phyloP scores from a whole-genome alignment of 495 filamentous ascomycete species.

The Hyaloscypha finlandica region DNA sequence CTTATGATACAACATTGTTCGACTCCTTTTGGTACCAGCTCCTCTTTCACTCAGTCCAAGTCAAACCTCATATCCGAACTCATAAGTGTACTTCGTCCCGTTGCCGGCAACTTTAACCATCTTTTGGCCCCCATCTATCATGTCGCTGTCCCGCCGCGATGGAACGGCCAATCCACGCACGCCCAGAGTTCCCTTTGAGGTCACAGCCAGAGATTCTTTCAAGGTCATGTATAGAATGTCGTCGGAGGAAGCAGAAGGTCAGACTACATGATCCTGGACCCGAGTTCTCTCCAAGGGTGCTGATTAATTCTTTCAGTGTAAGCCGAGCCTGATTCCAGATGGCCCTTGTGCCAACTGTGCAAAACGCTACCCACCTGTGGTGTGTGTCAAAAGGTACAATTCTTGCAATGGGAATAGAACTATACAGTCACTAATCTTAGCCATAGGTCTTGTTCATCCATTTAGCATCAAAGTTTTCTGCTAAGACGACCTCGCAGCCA shows the following conservation, averaged over 20 bases:
- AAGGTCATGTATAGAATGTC: neutral
- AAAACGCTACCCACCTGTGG: conserved; percentile 6
- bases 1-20: neutral
- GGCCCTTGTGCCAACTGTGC: neutral
- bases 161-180: neutral
- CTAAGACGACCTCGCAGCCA: neutral
- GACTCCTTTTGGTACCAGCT: neutral
- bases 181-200: neutral
- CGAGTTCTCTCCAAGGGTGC: neutral
- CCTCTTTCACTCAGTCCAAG: neutral
- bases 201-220: too few species aligned
- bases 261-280: neutral
- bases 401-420: neutral
- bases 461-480: neutral
- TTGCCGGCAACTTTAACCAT: neutral
- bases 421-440: neutral
- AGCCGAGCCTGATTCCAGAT: neutral
- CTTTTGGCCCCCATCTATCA: neutral
- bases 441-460: neutral
- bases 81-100: neutral
- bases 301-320: conserved; percentile 1
- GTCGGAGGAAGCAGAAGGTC: conserved; percentile 4
- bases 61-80: neutral
- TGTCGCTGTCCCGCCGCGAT: neutral
- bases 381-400: neutral